These are phyloP conservation scores for Barnettozyma vustinii DNA, from an alignment of 805 yeast genomes.

Conservation along the genomic window DNA sequence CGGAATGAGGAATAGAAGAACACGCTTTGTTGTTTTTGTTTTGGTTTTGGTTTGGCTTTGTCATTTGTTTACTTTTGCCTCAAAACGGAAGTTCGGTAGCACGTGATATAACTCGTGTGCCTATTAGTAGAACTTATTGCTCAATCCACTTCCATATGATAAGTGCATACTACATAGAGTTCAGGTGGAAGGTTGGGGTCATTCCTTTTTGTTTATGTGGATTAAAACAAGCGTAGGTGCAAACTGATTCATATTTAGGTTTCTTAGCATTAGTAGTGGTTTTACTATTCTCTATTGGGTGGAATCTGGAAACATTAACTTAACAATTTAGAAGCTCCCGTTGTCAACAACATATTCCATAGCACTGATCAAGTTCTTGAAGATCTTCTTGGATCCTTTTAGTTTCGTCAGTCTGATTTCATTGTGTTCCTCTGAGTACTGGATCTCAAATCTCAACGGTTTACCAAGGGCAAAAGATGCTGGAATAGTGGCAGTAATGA, in stretches of 20 bases:
- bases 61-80: slow-evolving; percentile 13
- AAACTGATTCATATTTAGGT: too few relatives aligned
- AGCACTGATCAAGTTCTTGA: slow-evolving; percentile 37
- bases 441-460: slow-evolving; percentile 42
- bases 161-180: background rate
- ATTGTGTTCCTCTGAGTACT: slow-evolving; percentile 33
- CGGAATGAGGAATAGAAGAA: background rate
- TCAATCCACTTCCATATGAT: too few relatives aligned
- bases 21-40: slow-evolving; percentile 3
- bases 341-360: slow-evolving; percentile 40
- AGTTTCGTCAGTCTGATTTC: slow-evolving; percentile 36
- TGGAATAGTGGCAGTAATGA: slow-evolving; percentile 44
- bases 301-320: background rate
- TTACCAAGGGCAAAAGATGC: slow-evolving; percentile 39
- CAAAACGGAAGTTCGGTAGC: slow-evolving; percentile 7
- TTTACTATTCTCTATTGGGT: too few relatives aligned
- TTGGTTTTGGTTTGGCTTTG: background rate
- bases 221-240: too few relatives aligned
- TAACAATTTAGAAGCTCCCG: slow-evolving; percentile 15
- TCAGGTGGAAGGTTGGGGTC: too few relatives aligned
- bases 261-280: too few relatives aligned
- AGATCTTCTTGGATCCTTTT: slow-evolving; percentile 43
- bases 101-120: background rate
- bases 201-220: too few relatives aligned
- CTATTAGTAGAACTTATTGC: too few relatives aligned